Evolutionary conservation across 148 eudicot species (phyloP), one percentile per base, ranked within the genome.

Genomic region (Silene latifolia): DNA sequence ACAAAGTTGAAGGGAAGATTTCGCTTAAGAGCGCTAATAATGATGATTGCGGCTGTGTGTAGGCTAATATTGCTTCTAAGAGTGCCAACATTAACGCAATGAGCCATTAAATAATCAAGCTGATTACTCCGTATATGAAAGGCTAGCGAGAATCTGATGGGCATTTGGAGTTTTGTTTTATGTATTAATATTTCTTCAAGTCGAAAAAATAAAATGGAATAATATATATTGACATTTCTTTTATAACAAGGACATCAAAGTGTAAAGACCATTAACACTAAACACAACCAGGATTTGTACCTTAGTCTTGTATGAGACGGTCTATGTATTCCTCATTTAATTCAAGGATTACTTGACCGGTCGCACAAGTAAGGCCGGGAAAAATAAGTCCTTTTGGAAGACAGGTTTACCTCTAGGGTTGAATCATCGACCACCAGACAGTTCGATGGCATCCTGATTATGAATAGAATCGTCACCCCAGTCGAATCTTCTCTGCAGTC

Each of bases 381-480:
- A 39, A 39, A 7, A 39, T 39, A 6, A 39, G 44, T 39, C 44
- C 0, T 39, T 14, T 4, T 51, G 56, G 17, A 51, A 51, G 56
- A 9, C 64, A 53, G 56, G 67, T 46, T 42, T 67, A 72, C 73
- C 72, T 72, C 56, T 21, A 65, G n/a, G 27, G 5, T 61, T 1
- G 46, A 59, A 24, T 78, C 83, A 93, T 86, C 98, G 77, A 62
- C 97, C 98, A 11, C 98, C 97, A 62, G 98, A 93, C 76, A 93
- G 79, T 82, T 91, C 98, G 32, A 93, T 84, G 25, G 97, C 98
- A 17, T 87, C 90, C 75, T 78, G 92, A 71, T 88, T 88, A 73
- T 87, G 27, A 24, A 85, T 65, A 23, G 98, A 91, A 76, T 93
- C 93, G 46, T 89, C 91, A 39, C 94, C 93, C 97, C 97, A 93